Percentiles rank a stretch among this genome's conserved stretches.
These are phyloP conservation scores for Sarcodon sp. DNA, from an alignment of 768 basidiomycete genomes.

Conservation along the genomic window DNA sequence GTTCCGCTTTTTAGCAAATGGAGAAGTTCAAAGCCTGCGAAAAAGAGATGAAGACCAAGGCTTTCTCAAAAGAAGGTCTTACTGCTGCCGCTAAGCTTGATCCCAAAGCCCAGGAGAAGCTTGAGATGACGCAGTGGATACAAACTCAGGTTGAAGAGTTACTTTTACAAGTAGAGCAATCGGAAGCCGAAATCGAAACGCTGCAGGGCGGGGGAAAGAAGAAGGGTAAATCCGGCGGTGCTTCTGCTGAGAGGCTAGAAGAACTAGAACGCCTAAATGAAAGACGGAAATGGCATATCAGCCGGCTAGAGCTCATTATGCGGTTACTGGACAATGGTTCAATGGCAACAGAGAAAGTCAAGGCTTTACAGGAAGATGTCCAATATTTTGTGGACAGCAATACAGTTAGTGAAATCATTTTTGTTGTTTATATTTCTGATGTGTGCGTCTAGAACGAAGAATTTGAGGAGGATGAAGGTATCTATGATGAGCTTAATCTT, in stretches of 20 bases:
- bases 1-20: slow-evolving; percentile 74
- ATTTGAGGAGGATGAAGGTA: slow-evolving; percentile 94
- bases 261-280: slow-evolving; percentile 87
- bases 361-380: slow-evolving; percentile 84
- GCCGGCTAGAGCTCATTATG: slow-evolving; percentile 84
- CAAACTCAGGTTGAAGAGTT: slow-evolving; percentile 85
- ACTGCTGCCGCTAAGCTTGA: slow-evolving; percentile 91
- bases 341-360: slow-evolving; percentile 68
- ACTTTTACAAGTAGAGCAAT: slow-evolving; percentile 81
- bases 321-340: slow-evolving; percentile 92
- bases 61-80: slow-evolving; percentile 97
- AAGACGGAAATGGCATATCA: slow-evolving; percentile 90
- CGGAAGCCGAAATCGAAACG: slow-evolving; percentile 90
- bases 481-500: slow-evolving; percentile 95
- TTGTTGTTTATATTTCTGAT: not conserved
- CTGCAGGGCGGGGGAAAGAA: slow-evolving; percentile 72
- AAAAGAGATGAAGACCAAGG: slow-evolving; percentile 99
- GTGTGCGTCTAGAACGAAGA: slow-evolving; percentile 65
- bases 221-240: slow-evolving; percentile 59
- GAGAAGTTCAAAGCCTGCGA: slow-evolving; percentile 99
- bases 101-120: slow-evolving; percentile 94
- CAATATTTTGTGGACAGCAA: slow-evolving; percentile 94
- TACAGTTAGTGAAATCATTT: slow-evolving; percentile 47
- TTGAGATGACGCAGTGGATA: slow-evolving; percentile 81
- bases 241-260: slow-evolving; percentile 58